Evolutionary conservation across 2,329 filamentous ascomycete species (phyloP), one percentile per base, ranked within the genome.

Genomic region (Ophiostoma triangulosporum): DNA sequence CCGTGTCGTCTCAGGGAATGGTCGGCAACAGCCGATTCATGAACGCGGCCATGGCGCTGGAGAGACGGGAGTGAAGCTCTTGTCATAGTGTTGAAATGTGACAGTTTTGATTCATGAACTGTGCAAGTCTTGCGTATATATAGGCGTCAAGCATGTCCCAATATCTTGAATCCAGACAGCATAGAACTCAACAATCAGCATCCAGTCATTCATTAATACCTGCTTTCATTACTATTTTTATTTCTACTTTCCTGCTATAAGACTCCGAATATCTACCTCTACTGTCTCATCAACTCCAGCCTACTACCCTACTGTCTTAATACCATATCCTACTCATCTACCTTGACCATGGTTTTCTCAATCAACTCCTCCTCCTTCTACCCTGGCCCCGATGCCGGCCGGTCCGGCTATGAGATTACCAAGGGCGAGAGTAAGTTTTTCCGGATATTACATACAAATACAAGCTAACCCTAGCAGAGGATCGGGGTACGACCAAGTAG

Each of bases 391-490:
- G 51, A 56, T 11, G 33, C 40, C 15, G 54, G 54, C 8, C 54
- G 54, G 15, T 56, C 54, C n/a, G 54, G 54, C 27, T 56, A 56
- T 35, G 54, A 56, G 24, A 53, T 56, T 29, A 53, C 54, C 15
- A 56, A 56, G 27, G 54, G 54, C 51, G 54, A 56, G 51, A 56
- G 54, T 56, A 31, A n/a, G 54, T 53, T 7, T 9, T n/a, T 1
- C 7, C 14, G 2, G 15, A 6, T 24, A 2, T 7, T 3, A 4
- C 4, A n/a, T 22, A 43, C n/a, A 24, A 36, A 15, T 14, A 12
- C 15, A 17, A 27, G 22, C 29, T 49, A n/a, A 52, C 48, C 3
- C 11, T 4, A 12, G 3, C 46, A 55, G 54, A 55, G 27, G 54
- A 55, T 46, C 52, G 52, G 35, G 50, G 54, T 29, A 20, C 49